phyloP scores from a whole-genome alignment of 345 rosid species.

The Moringa oleifera region DNA sequence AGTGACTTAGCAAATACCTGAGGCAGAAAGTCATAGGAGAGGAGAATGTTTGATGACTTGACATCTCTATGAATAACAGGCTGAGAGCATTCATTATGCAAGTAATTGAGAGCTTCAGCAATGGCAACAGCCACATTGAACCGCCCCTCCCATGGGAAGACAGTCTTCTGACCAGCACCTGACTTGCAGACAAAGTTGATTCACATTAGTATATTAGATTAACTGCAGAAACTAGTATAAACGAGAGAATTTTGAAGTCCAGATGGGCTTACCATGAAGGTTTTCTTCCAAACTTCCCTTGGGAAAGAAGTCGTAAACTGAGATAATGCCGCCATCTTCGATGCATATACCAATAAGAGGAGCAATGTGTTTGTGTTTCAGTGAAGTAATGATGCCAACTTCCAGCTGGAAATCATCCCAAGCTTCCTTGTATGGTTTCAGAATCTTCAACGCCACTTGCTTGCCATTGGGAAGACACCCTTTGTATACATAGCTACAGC shows the following conservation, averaged over 20 bases:
- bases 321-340: slow-evolving; percentile 25
- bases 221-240: neutral
- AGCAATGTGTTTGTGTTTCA: slow-evolving; percentile 30
- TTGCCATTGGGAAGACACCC: slow-evolving; percentile 37
- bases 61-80: slow-evolving; percentile 55
- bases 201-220: neutral
- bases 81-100: slow-evolving; percentile 33
- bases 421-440: slow-evolving; percentile 41
- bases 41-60: slow-evolving; percentile 56
- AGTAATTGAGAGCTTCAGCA: slow-evolving; percentile 38
- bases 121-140: slow-evolving; percentile 31
- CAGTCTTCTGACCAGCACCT: slow-evolving; percentile 1
- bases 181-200: neutral
- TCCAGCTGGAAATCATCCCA: slow-evolving; percentile 35
- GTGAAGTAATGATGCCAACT: slow-evolving; percentile 32
- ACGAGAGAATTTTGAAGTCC: neutral
- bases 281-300: slow-evolving; percentile 42
- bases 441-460: slow-evolving; percentile 36
- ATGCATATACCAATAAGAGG: slow-evolving; percentile 39
- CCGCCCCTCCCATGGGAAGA: slow-evolving; percentile 37
- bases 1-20: slow-evolving; percentile 29
- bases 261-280: slow-evolving; percentile 34
- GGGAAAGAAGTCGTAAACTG: slow-evolving; percentile 34
- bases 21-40: slow-evolving; percentile 37
- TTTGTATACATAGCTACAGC: slow-evolving; percentile 43